Evolutionary conservation across 1,139 yeast species (phyloP).

Genomic region (Geotrichum europaeum): DNA sequence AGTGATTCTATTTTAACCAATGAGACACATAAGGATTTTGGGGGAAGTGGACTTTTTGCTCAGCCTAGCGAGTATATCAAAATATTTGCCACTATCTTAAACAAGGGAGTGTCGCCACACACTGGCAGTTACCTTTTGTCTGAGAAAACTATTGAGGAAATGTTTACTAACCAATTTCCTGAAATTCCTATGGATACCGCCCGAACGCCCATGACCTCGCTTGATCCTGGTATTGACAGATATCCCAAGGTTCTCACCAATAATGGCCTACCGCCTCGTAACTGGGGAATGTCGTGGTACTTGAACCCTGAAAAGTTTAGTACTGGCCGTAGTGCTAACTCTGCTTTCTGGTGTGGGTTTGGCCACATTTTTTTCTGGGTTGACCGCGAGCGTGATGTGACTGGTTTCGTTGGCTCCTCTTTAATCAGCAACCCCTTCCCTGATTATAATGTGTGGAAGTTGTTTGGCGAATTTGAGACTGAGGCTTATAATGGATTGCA

Average conservation of each 20-base stretch:
- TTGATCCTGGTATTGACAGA: background rate
- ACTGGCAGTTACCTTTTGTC: conserved; percentile 30
- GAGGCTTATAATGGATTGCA: no score
- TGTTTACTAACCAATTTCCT: conserved; percentile 24
- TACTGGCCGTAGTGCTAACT: background rate
- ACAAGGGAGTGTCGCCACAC: conserved; percentile 35
- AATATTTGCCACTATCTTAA: conserved; percentile 42
- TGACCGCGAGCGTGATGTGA: no score
- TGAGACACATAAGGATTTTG: no score
- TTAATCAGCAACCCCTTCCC: no score
- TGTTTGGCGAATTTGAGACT: no score
- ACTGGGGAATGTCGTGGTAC: background rate
- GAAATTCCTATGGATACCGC: conserved; percentile 18
- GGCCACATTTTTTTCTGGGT: no score
- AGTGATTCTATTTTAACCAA: conserved; percentile 32
- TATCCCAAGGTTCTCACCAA: background rate
- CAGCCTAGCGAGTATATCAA: conserved; percentile 41
- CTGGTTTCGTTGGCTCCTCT: background rate
- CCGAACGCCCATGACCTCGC: background rate
- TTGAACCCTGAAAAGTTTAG: background rate
- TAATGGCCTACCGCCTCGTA: background rate
- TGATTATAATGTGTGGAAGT: no score
- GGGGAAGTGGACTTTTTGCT: conserved; percentile 45
- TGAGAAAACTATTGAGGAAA: conserved; percentile 19
- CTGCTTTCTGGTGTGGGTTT: no score